A percentile compares a stretch with the other conserved stretches of the same genome.
phyloP scores from a whole-genome alignment of 2,329 filamentous ascomycete species.

The Arthrobotrys conoides region DNA sequence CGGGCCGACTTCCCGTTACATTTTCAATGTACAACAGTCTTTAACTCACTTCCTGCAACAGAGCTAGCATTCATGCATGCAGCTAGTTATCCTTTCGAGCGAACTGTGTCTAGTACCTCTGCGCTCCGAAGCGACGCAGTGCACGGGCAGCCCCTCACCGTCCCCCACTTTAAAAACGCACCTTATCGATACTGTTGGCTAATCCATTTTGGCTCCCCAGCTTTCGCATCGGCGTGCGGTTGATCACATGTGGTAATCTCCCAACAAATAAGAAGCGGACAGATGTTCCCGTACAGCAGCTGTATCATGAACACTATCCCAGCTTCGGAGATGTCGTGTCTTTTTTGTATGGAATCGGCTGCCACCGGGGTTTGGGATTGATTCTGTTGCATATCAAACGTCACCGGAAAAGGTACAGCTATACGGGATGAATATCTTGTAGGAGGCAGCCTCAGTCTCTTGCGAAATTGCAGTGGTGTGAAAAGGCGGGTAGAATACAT shows the following conservation, averaged over 20 bases:
- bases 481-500: background rate
- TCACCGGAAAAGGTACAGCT: background rate
- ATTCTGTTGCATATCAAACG: background rate
- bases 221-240: background rate
- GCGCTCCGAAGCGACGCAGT: background rate
- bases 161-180: conserved; percentile 8
- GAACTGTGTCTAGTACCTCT: background rate
- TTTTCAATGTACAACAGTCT: background rate
- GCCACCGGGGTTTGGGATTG: background rate
- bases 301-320: conserved; percentile 7
- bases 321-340: background rate
- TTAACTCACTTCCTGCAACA: background rate
- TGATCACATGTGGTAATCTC: conserved; percentile 6
- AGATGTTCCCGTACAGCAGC: conserved; percentile 14
- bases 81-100: conserved; percentile 24
- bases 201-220: conserved; percentile 7
- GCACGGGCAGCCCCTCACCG: conserved; percentile 16
- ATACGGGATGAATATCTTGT: conserved; percentile 10
- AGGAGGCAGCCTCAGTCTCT: background rate
- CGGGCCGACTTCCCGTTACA: conserved; percentile 17
- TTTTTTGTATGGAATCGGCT: conserved; percentile 1
- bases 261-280: conserved; percentile 4
- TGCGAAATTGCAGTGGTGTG: background rate
- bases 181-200: conserved; percentile 23
- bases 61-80: background rate